A percentile compares a stretch with the other conserved stretches of the same genome.
phyloP scores from a whole-genome alignment of 768 basidiomycete genomes.

The Naganishia onofrii region DNA sequence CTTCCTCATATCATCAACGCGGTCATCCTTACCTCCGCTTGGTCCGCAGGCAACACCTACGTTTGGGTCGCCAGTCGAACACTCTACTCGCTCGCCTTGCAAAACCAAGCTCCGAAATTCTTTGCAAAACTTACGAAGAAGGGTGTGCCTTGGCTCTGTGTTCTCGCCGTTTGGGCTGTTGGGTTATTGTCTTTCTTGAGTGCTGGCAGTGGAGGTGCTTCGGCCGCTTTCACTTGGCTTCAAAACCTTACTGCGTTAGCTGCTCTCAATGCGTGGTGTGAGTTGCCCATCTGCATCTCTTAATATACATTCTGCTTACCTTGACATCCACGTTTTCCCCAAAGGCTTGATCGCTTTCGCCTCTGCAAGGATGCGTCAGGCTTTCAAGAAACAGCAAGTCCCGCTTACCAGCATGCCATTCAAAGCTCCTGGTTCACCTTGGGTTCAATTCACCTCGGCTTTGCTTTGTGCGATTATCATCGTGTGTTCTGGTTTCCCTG shows the following conservation, averaged over 20 bases:
- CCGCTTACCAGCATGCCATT: slow-evolving; percentile 49
- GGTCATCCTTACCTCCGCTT: slow-evolving; percentile 42
- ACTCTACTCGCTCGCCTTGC: slow-evolving; percentile 47
- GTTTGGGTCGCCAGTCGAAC: slow-evolving; percentile 42
- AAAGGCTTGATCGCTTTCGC: slow-evolving; percentile 23
- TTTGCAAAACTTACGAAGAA: slow-evolving; percentile 40
- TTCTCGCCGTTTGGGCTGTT: slow-evolving; percentile 36
- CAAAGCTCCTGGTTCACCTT: slow-evolving; percentile 51
- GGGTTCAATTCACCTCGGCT: slow-evolving; percentile 30
- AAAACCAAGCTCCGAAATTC: slow-evolving; percentile 44
- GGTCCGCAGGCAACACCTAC: slow-evolving; percentile 47
- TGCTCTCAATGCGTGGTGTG: slow-evolving; percentile 35
- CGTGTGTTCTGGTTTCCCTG: slow-evolving; percentile 43
- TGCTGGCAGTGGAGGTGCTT: slow-evolving; percentile 30
- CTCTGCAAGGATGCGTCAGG: slow-evolving; percentile 29
- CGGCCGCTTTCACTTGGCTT: slow-evolving; percentile 38
- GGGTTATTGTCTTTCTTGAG: slow-evolving; percentile 31
- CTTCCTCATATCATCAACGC: slow-evolving; percentile 46
- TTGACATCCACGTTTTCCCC: not conserved
- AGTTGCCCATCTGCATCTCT: not conserved
- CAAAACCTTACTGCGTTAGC: slow-evolving; percentile 36
- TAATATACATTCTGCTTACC: not conserved
- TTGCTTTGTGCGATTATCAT: slow-evolving; percentile 35
- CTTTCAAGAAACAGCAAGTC: slow-evolving; percentile 48
- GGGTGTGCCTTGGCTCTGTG: slow-evolving; percentile 48